Conservation (phyloP, 2,329 filamentous ascomycete species). For the Chaetomium strumarium region DNA sequence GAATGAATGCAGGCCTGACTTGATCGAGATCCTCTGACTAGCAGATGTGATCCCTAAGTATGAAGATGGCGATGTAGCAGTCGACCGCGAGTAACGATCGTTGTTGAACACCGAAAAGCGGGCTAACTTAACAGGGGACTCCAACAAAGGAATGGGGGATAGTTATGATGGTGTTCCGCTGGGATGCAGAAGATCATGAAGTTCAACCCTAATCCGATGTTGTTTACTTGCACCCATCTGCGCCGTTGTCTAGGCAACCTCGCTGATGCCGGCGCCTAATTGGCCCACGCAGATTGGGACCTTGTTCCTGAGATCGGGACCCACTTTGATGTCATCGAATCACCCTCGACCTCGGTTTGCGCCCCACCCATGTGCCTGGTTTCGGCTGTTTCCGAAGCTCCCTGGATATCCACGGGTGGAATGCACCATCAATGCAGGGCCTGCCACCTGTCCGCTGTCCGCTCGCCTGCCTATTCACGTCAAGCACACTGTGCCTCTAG, state of each 20-base stretch:
- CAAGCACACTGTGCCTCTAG: too few relatives aligned
- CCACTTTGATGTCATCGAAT: too few relatives aligned
- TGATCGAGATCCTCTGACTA: not conserved
- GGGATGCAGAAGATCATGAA: conserved; percentile 32
- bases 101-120: not conserved
- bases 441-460: too few relatives aligned
- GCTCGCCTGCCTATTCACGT: too few relatives aligned
- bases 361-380: too few relatives aligned
- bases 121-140: not conserved
- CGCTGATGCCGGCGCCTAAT: not conserved
- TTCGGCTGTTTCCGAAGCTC: too few relatives aligned
- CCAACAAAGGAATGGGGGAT: not conserved
- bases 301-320: too few relatives aligned
- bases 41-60: not conserved
- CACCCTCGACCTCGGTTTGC: too few relatives aligned
- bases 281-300: not conserved
- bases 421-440: too few relatives aligned
- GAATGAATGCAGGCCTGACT: not conserved
- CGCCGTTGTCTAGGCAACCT: not conserved
- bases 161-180: conserved; percentile 23
- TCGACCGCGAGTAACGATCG: too few relatives aligned
- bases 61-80: not conserved
- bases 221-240: not conserved
- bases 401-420: too few relatives aligned
- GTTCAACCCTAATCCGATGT: not conserved